Percentiles rank a stretch among this genome's conserved stretches.
Evolutionary conservation across 2,329 filamentous ascomycete species (phyloP).

Genomic region (Aureobasidium lini): DNA sequence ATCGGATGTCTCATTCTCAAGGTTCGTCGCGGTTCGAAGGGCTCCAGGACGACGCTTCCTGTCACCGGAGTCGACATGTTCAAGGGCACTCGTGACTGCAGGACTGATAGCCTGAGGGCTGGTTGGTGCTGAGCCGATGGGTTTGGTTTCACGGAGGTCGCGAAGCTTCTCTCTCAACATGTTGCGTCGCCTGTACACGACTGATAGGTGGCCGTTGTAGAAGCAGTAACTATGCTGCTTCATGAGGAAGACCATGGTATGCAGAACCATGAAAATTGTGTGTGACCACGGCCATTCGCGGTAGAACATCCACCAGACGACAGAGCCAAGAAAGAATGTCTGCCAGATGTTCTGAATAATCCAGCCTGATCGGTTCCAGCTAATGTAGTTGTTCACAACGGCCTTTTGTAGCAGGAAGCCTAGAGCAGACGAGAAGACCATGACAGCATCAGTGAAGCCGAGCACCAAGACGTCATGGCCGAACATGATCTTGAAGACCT

Average conservation of each 20-base stretch:
- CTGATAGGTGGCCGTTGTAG: conserved; percentile 60
- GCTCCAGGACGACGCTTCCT: conserved; percentile 27
- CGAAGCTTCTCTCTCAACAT: conserved; percentile 45
- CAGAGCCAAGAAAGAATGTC: conserved; percentile 51
- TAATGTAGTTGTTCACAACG: conserved; percentile 51
- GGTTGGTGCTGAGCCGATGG: conserved; percentile 31
- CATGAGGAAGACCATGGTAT: conserved; percentile 71
- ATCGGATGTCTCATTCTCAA: conserved; percentile 44
- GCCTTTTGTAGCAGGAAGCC: conserved; percentile 58
- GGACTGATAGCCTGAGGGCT: conserved; percentile 22
- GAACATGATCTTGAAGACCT: conserved; percentile 65
- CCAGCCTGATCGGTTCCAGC: conserved; percentile 65
- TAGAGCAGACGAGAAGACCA: conserved; percentile 59
- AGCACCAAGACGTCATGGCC: conserved; percentile 44
- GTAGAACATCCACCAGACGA: conserved; percentile 59
- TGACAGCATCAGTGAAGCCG: conserved; percentile 57
- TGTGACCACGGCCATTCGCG: conserved; percentile 79
- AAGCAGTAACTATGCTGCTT: conserved; percentile 76
- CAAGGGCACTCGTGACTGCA: conserved; percentile 11
- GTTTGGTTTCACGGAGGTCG: conserved; percentile 49
- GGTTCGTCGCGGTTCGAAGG: conserved; percentile 35
- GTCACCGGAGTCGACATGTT: conserved; percentile 14
- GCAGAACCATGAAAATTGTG: conserved; percentile 68
- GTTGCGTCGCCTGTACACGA: conserved; percentile 49
- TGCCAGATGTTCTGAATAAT: conserved; percentile 71